Evolutionary conservation across 169 alveolate species (phyloP).

Genomic region (Toxoplasma gondii): DNA sequence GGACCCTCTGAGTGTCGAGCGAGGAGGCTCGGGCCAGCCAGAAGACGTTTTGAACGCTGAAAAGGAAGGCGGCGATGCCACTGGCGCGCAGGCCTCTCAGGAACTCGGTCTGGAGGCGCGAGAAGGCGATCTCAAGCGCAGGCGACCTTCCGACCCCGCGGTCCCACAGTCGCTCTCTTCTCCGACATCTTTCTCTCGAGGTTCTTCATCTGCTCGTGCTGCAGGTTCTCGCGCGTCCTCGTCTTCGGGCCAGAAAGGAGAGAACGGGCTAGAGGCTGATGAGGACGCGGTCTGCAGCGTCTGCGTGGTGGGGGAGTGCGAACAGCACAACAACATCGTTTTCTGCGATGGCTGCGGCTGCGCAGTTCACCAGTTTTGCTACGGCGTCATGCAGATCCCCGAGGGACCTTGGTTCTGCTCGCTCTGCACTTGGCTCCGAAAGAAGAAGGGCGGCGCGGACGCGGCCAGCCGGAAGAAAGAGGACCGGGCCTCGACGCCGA

Average conservation of each 20-base stretch:
- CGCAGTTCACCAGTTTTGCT: constrained; percentile 80
- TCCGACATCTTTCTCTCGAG: too few species aligned
- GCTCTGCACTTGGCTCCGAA: constrained; percentile 65
- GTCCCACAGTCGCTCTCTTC: too few species aligned
- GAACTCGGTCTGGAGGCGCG: too few species aligned
- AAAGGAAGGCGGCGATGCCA: too few species aligned
- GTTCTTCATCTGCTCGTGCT: too few species aligned
- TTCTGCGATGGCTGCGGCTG: constrained; percentile 77
- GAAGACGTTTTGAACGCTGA: too few species aligned
- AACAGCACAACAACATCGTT: constrained; percentile 77
- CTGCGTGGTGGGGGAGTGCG: constrained; percentile 78
- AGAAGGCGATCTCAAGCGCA: too few species aligned
- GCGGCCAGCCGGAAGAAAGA: constrained; percentile 8
- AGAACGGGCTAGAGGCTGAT: background rate
- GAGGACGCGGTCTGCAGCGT: constrained; percentile 71
- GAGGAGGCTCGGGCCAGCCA: too few species aligned
- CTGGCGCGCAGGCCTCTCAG: too few species aligned
- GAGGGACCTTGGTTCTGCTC: constrained; percentile 80
- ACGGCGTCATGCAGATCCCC: constrained; percentile 75
- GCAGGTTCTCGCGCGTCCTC: too few species aligned
- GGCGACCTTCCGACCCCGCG: too few species aligned
- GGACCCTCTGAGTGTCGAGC: too few species aligned
- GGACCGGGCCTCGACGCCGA: background rate
- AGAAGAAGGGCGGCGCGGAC: constrained; percentile 14
- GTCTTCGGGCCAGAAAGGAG: background rate